These are phyloP conservation scores for Symbiodinium pilosum DNA, from an alignment of 73 alveolate genomes.

Conservation along the genomic window DNA sequence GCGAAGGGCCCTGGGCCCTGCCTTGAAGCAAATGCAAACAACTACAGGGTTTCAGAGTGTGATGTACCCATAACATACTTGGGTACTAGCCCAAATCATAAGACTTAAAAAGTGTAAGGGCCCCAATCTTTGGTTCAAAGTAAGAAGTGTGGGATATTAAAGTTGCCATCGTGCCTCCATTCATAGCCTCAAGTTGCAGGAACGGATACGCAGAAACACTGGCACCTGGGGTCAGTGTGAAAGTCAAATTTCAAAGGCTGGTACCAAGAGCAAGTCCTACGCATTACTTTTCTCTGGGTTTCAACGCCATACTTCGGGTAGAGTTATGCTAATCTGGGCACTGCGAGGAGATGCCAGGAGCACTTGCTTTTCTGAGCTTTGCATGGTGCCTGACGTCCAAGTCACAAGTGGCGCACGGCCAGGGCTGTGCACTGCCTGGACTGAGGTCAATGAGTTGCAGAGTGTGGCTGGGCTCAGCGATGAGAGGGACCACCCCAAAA, in stretches of 20 bases:
- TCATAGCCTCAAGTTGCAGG: conserved; percentile 7
- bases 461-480: too few species aligned
- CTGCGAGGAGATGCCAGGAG: not conserved
- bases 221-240: not conserved
- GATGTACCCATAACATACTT: too few species aligned
- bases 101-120: too few species aligned
- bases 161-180: conserved; percentile 22
- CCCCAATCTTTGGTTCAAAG: too few species aligned
- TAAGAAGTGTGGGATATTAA: not conserved
- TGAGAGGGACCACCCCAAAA: too few species aligned
- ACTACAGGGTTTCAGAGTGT: too few species aligned
- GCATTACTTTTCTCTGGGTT: not conserved
- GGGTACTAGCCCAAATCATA: too few species aligned
- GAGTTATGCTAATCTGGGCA: too few species aligned
- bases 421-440: conserved; percentile 90
- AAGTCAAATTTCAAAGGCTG: too few species aligned
- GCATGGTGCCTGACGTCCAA: conserved; percentile 58
- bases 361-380: conserved; percentile 1
- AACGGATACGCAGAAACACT: not conserved
- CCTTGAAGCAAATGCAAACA: conserved; percentile 26
- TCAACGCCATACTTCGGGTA: too few species aligned
- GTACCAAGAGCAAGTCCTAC: not conserved
- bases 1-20: conserved; percentile 80
- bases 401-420: conserved; percentile 92
- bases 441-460: not conserved